A percentile compares a stretch with the other conserved stretches of the same genome.
Evolutionary conservation across 495 filamentous ascomycete species (phyloP).

Genomic region (Aspergillus bridgeri): DNA sequence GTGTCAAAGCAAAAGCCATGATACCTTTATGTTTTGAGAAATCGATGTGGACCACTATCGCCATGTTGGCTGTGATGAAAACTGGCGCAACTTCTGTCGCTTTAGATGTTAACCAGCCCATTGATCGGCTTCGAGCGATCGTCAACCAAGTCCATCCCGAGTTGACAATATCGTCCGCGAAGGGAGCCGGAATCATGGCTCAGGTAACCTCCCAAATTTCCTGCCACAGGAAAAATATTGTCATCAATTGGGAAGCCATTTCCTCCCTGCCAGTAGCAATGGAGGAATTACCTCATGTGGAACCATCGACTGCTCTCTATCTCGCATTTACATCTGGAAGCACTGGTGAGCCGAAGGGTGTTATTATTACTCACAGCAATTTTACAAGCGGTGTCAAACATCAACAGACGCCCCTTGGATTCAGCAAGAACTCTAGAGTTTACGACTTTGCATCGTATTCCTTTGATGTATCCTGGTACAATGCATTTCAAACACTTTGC

Average conservation of each 20-base stretch:
- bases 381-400: conserved; percentile 6
- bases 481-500: conserved; percentile 55
- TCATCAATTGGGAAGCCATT: too few relatives aligned
- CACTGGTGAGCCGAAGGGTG: conserved; percentile 42
- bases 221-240: too few relatives aligned
- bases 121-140: conserved; percentile 14
- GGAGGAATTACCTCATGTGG: too few relatives aligned
- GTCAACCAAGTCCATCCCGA: conserved; percentile 10
- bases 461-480: conserved; percentile 55
- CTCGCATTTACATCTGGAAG: conserved; percentile 37
- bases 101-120: conserved; percentile 4
- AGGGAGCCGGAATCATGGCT: too few relatives aligned
- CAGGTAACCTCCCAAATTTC: too few relatives aligned
- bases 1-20: conserved; percentile 29
- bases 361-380: conserved; percentile 27
- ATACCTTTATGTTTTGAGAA: conserved; percentile 47
- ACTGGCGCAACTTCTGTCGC: conserved; percentile 36
- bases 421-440: conserved; percentile 19
- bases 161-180: not conserved
- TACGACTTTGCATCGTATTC: conserved; percentile 60
- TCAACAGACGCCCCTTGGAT: conserved; percentile 3
- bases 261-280: too few relatives aligned
- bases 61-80: conserved; percentile 51
- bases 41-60: conserved; percentile 46
- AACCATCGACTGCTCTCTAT: too few relatives aligned